Base-by-base conservation (phyloP, 1,284 basidiomycete species). In the Ustilago lituana region DNA sequence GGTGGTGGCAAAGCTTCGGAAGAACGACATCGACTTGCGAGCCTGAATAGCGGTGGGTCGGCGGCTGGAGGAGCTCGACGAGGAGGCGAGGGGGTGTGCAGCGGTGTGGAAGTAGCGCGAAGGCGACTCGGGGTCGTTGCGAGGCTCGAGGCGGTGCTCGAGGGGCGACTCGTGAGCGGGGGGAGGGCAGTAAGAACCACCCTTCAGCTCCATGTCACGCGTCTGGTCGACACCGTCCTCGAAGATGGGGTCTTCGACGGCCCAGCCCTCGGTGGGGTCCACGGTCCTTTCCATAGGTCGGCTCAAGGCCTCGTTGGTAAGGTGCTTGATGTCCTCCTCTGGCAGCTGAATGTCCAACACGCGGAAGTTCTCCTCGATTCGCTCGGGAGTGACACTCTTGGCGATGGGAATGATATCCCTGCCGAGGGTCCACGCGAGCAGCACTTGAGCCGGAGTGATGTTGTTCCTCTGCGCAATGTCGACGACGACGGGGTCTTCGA, bases 221-320 rank as follows among this genome's bases (percentile, higher is more conserved):
- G 62, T 68, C 62, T 76, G 74, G 49, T 78, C 76, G 26, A 65
- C 33, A 39, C 74, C 72, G 35, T 78, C 76, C 55, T 78, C 76
- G 32, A 78, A 78, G 63, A 78, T 77, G 50, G 76, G 69, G 36
- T 74, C 65, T 50, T 66, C 39, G 10, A 74, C 70, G n/a, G 54
- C 66, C 76, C 76, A 78, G 27, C 52, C 69, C 38, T 73, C 50
- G 15, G 69, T 73, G 11, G 76, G 76, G 43, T 78, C 72, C 22
- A 76, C 72, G 36, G 73, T 72, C 41, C 76, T 64, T 43, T 76
- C 69, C 39, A 78, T 61, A 24, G 68, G 68, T 22, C 63, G 65
- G 46, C 60, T 70, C 38, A 71, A 50, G 14, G 69, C 67, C 60
- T 77, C 73, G 40, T 56, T 52, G 51, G 73, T 73, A 39, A 77